Conservation (phyloP, 2,329 filamentous ascomycete species). For the Fusarium sp. region DNA sequence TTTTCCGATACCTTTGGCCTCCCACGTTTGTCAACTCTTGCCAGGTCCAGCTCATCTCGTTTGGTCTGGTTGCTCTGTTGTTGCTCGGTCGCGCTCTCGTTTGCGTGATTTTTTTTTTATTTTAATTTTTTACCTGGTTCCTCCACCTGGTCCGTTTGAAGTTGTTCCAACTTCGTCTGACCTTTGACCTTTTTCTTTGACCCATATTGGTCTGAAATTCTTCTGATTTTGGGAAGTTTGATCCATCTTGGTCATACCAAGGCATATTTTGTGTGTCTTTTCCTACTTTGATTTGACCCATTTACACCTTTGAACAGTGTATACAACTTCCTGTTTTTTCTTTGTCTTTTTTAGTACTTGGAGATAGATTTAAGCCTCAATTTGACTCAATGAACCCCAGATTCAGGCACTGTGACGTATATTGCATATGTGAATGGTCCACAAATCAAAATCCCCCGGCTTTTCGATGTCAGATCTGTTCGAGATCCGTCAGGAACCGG, state of each 20-base stretch:
- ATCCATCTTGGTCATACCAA: neutral
- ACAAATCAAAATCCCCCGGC: slow-evolving; percentile 30
- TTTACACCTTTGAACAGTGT: neutral
- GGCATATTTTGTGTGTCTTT: neutral
- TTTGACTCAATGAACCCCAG: slow-evolving; percentile 20
- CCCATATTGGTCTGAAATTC: neutral
- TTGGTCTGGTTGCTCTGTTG: slow-evolving; percentile 16
- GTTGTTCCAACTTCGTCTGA: neutral
- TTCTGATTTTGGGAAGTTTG: slow-evolving; percentile 4
- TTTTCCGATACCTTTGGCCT: slow-evolving; percentile 19
- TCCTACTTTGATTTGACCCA: neutral
- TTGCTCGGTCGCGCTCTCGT: slow-evolving; percentile 15
- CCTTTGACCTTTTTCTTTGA: neutral
- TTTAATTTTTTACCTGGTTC: too few relatives aligned
- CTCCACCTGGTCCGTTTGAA: neutral
- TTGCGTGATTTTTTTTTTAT: slow-evolving; percentile 11
- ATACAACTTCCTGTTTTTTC: too few relatives aligned
- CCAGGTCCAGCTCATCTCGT: slow-evolving; percentile 5
- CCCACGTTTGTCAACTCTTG: slow-evolving; percentile 7
- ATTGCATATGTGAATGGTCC: slow-evolving; percentile 31
- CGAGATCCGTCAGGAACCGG: slow-evolving; percentile 18
- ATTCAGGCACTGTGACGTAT: slow-evolving; percentile 31
- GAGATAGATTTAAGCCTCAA: neutral
- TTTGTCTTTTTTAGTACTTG: too few relatives aligned
- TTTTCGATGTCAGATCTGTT: slow-evolving; percentile 17